Percentiles rank a stretch among this genome's conserved stretches.
phyloP scores from a whole-genome alignment of 176 grass and related monocot species.

The Avena insularis region DNA sequence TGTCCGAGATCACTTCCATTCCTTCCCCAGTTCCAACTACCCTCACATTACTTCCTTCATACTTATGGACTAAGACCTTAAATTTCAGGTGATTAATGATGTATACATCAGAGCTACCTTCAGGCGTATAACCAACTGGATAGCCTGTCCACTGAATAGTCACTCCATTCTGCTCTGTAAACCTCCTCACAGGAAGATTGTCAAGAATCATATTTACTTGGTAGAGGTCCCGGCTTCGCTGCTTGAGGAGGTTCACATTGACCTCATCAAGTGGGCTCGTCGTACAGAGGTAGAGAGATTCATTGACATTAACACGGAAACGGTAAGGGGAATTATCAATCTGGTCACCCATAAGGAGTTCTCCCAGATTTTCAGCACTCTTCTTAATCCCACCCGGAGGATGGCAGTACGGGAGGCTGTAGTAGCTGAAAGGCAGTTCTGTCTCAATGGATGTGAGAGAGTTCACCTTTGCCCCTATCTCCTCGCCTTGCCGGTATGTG shows the following conservation, averaged over 20 bases:
- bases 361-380: conserved; percentile 84
- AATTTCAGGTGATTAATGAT: conserved; percentile 90
- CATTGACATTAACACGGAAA: conserved; percentile 71
- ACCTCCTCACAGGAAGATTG: conserved; percentile 85
- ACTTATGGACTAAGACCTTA: conserved; percentile 86
- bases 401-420: conserved; percentile 74
- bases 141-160: conserved; percentile 90
- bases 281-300: conserved; percentile 80
- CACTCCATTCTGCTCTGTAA: conserved; percentile 81
- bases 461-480: conserved; percentile 77
- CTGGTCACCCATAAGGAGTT: conserved; percentile 92
- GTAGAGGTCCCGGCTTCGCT: conserved; percentile 72
- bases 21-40: conserved; percentile 80
- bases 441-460: conserved; percentile 91
- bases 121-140: conserved; percentile 76
- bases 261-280: conserved; percentile 65
- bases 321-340: conserved; percentile 88
- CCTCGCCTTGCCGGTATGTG: conserved; percentile 61
- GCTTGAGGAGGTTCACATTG: conserved; percentile 76
- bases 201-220: conserved; percentile 95
- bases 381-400: conserved; percentile 77
- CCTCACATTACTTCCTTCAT: conserved; percentile 74
- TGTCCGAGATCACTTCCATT: conserved; percentile 70
- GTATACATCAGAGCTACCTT: conserved; percentile 66
- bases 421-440: conserved; percentile 86